These are phyloP conservation scores for Medicago arabica DNA, from an alignment of 306 rosid species.

Conservation along the genomic window DNA sequence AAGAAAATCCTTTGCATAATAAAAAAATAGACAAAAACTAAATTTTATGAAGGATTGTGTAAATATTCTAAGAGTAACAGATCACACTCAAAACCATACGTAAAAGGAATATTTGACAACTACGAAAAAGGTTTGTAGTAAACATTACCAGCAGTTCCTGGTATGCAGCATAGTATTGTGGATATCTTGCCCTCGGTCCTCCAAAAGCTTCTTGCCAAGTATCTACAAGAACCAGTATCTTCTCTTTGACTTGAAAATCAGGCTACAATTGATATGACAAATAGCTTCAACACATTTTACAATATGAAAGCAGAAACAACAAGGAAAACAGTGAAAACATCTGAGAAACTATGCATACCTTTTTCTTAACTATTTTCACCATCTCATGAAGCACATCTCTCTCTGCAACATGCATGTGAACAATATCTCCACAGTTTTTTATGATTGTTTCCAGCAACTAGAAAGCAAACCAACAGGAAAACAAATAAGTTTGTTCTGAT, in stretches of 20 bases:
- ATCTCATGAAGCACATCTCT: conserved; percentile 92
- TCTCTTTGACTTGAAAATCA: conserved; percentile 84
- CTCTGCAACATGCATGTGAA: conserved; percentile 99
- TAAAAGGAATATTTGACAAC: conserved; percentile 13
- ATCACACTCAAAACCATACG: conserved; percentile 10
- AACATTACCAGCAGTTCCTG: conserved; percentile 86
- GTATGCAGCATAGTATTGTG: conserved; percentile 93
- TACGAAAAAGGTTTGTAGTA: conserved; percentile 2
- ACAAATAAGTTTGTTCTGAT: conserved; percentile 40
- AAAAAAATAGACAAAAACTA: conserved; percentile 8
- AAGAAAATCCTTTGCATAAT: conserved; percentile 37
- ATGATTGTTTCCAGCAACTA: conserved; percentile 93
- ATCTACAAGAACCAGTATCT: conserved; percentile 85
- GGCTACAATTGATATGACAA: conserved; percentile 71
- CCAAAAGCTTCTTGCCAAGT: conserved; percentile 99
- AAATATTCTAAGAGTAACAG: conserved; percentile 6
- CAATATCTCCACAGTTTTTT: conserved; percentile 98
- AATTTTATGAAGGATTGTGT: conserved; percentile 3
- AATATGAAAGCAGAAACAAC: conserved; percentile 31
- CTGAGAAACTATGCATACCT: conserved; percentile 61
- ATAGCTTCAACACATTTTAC: conserved; percentile 43
- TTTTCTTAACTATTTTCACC: conserved; percentile 92
- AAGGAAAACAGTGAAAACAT: conserved; percentile 32
- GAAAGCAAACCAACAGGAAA: conserved; percentile 54
- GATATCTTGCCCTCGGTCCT: conserved; percentile 97